Base-by-base conservation (phyloP, 192 early-diverging fungal genomes). In the Umbelopsis sp. region DNA sequence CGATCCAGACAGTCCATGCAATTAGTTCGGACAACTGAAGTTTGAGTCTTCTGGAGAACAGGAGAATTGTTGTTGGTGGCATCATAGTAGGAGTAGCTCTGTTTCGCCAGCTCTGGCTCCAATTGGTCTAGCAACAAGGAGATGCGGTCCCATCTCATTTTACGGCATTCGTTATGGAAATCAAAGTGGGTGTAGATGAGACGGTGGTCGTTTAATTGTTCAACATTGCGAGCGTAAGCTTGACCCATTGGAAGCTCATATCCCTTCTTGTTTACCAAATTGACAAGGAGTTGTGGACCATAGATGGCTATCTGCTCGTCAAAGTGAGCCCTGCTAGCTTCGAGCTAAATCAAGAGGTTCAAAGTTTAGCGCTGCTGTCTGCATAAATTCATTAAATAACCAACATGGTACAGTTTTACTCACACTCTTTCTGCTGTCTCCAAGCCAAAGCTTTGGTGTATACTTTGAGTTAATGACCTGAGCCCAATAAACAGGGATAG, bases 1-100 rank as follows among this genome's bases (percentile, higher is more conserved):
- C 97, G 89, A 78, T 99, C 97, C 44, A 99, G 81, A 75, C 97
- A 99, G 82, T 99, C 97, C 91, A 99, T 97, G 80, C 97, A 99
- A 79, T 99, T 99, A 2, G 95, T 92, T 34, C 97, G 90, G 34
- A 96, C 86, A 36, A 97, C 90, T 8, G 93, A 95, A 2, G 81
- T 82, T 74, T 98, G 96, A 59, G 69, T 79, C 41, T 76, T 70
- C 4, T 44, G 22, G 22, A 87, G 71, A 43, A 74, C 72, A 51
- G 78, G 74, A 26, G 75, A 49, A 8, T 53, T 70, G 17, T 74
- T 65, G 62, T 78, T 66, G 45, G 70, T 68, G 34, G 76, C 74
- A 45, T 88, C 80, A 20, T 70, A 65, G 53, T 80, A 76, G 45
- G 85, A 89, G 72, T 88, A 93, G 82, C 80, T 74, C 62, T 84